Base-by-base conservation (phyloP, 805 yeast genomes). In the Scheffersomyces spartinae region DNA sequence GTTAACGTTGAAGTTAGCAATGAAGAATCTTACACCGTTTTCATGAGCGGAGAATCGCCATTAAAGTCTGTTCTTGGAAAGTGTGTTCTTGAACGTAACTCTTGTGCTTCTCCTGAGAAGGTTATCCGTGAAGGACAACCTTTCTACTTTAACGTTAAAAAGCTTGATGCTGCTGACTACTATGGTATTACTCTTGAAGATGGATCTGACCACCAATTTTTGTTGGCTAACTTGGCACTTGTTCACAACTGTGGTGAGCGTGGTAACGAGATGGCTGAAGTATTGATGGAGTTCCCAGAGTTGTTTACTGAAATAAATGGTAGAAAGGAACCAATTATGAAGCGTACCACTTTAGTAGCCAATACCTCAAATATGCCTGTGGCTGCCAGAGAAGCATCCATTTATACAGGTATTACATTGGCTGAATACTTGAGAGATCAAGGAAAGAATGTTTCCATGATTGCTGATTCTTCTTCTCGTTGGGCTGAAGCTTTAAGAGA, bases 401-500 rank as follows among this genome's bases (percentile, higher is more conserved):
- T 91, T 46, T 91, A 91, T 63, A 91, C 99, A 9, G 98, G 99
- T 70, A 91, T 91, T 47, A 91, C 99, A 4, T 66, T 91, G 42
- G 97, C 98, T 25, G 99, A 91, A 63, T 91, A 91, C 61, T 91
- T 91, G 76, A 86, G 99, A 73, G 99, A 91, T 67, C 98, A 91
- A 68, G 99, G 99, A 66, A 91, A 91, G 69, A 69, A 91, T 52
- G 98, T 91, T 36, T 75, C 97, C 17, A 91, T 91, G 97, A 91
- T 91, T 79, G 99, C 99, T 33, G 99, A 91, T 59, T 91, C 98
- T 5, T 88, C 97, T 17, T 86, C 96, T 17, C 86, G 99, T 71
- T 91, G 99, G 99, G 99, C 99, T 23, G 99, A 91, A 68, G 99
- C 99, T 35, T 71, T 91, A 54, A 86, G 99, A 78, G 99, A 91